phyloP scores from a whole-genome alignment of 1,284 basidiomycete genomes.

The Vanrija sp. region DNA sequence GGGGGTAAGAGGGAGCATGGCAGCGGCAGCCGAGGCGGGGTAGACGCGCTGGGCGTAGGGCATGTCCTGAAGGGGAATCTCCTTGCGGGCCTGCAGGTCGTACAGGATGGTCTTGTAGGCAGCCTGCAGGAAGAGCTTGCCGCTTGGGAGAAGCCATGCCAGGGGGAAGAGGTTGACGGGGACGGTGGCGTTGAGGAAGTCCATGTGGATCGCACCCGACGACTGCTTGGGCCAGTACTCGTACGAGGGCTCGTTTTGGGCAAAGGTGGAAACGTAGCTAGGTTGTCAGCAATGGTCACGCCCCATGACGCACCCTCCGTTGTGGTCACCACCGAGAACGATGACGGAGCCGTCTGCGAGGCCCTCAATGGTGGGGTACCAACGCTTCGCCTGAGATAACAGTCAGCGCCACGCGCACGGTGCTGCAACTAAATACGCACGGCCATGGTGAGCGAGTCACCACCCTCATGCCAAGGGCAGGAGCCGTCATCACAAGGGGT shows the following conservation, averaged over 20 bases:
- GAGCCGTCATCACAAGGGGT: constrained; percentile 64
- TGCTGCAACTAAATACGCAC: constrained; percentile 54
- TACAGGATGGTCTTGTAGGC: constrained; percentile 45
- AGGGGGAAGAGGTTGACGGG: constrained; percentile 86
- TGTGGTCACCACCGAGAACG: constrained; percentile 52
- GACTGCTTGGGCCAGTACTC: constrained; percentile 68
- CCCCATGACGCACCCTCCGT: constrained; percentile 35
- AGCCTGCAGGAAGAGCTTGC: constrained; percentile 68
- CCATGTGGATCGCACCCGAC: constrained; percentile 58
- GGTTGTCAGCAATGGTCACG: constrained; percentile 51
- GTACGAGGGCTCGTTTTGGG: constrained; percentile 74
- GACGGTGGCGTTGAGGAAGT: constrained; percentile 78
- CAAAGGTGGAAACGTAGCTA: constrained; percentile 64
- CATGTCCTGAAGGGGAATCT: constrained; percentile 44
- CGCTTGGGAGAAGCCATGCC: constrained; percentile 75
- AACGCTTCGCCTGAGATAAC: constrained; percentile 54
- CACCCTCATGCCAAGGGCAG: constrained; percentile 58
- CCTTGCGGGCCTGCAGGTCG: constrained; percentile 35
- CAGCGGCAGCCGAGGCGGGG: constrained; percentile 82
- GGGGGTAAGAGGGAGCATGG: constrained; percentile 85
- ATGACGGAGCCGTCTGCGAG: constrained; percentile 52
- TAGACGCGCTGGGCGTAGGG: constrained; percentile 72
- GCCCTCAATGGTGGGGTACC: constrained; percentile 66
- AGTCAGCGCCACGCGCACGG: neutral
- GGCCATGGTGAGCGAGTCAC: constrained; percentile 51